Percentiles rank a stretch among this genome's conserved stretches.
Conservation (phyloP, 2,329 filamentous ascomycete genomes). For the Claviceps sorghi region DNA sequence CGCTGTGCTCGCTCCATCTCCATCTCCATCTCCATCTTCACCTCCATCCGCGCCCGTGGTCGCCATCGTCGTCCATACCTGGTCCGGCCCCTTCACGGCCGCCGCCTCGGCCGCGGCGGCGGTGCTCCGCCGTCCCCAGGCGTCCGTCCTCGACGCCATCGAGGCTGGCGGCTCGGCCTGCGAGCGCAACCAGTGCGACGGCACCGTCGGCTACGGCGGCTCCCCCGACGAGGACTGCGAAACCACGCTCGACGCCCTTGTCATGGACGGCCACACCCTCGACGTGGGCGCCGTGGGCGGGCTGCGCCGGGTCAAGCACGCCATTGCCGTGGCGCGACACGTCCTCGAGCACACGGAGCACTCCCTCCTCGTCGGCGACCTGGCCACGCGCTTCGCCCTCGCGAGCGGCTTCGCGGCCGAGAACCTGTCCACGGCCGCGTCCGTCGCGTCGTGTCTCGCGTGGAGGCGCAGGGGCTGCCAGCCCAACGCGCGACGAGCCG, state of each 20-base stretch:
- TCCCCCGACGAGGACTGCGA: conserved; percentile 42
- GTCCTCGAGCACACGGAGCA: conserved; percentile 38
- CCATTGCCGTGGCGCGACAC: conserved; percentile 33
- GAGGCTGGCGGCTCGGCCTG: conserved; percentile 36
- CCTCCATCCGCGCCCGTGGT: conserved; percentile 22
- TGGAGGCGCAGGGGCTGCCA: conserved; percentile 32
- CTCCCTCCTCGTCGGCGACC: conserved; percentile 36
- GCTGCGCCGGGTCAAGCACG: conserved; percentile 32
- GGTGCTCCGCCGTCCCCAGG: conserved; percentile 16
- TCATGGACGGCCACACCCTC: conserved; percentile 39
- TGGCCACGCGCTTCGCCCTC: conserved; percentile 37
- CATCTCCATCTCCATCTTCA: conserved; percentile 2
- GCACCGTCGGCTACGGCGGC: conserved; percentile 39
- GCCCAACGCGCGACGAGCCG: conserved; percentile 32
- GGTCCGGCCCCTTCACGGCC: conserved; percentile 35
- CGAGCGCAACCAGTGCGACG: conserved; percentile 37
- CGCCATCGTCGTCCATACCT: conserved; percentile 40
- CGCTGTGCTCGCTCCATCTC: neutral
- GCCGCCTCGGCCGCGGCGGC: conserved; percentile 37
- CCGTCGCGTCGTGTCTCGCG: conserved; percentile 22
- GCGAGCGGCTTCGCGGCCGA: conserved; percentile 34
- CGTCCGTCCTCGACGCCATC: conserved; percentile 34
- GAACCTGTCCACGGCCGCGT: conserved; percentile 28
- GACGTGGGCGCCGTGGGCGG: conserved; percentile 38
- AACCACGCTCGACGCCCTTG: conserved; percentile 43